These are phyloP conservation scores for Orbilia javanica DNA, from an alignment of 2,329 filamentous ascomycete species.

Conservation along the genomic window DNA sequence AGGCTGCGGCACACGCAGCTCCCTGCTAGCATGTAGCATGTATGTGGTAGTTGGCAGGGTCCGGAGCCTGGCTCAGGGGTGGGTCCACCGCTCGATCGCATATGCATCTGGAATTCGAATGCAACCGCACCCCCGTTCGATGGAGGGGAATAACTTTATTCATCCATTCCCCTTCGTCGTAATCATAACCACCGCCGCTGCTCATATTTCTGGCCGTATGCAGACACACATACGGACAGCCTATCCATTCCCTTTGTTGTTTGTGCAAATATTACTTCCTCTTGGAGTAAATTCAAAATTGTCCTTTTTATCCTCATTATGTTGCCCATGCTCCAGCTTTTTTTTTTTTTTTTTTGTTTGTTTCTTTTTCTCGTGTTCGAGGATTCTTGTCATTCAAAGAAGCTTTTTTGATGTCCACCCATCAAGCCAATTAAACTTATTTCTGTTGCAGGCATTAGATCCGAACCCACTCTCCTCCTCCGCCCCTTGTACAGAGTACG, in stretches of 20 bases:
- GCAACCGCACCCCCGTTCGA: not conserved
- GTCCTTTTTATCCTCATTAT: too few relatives aligned
- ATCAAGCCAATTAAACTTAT: not conserved
- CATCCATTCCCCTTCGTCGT: not conserved
- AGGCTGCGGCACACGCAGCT: not conserved
- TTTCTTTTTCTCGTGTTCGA: too few relatives aligned
- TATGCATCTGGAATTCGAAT: not conserved
- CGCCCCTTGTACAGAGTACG: not conserved
- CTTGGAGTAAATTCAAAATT: too few relatives aligned
- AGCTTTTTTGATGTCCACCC: not conserved
- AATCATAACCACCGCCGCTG: too few relatives aligned
- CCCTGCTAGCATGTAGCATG: not conserved
- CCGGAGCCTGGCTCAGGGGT: conserved; percentile 4
- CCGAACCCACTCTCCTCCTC: not conserved
- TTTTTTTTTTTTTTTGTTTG: too few relatives aligned
- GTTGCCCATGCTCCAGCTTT: too few relatives aligned
- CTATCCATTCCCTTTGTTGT: too few relatives aligned
- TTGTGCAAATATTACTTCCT: too few relatives aligned
- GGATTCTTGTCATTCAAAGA: too few relatives aligned
- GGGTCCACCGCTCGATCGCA: not conserved
- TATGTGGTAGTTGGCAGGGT: not conserved
- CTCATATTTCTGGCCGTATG: too few relatives aligned
- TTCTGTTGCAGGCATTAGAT: conserved; percentile 9
- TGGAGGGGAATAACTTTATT: too few relatives aligned
- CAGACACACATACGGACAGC: too few relatives aligned